A percentile compares a stretch with the other conserved stretches of the same genome.
Conservation (phyloP, 2,329 filamentous ascomycete genomes). For the Ramularia endophylla region DNA sequence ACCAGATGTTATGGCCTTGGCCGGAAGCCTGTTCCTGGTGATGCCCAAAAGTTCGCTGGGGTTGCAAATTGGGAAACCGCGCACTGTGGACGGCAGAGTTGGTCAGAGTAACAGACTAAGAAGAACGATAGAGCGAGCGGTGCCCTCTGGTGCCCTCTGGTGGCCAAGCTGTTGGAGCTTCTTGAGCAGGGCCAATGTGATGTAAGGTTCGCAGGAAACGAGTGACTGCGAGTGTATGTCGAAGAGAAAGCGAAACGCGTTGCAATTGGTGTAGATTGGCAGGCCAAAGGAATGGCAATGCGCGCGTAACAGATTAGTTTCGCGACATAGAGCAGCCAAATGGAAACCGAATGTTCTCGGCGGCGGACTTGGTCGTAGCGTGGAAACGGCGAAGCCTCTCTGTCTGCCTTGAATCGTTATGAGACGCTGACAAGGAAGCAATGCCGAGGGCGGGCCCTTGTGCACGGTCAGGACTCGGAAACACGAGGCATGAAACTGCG, state of each 20-base stretch:
- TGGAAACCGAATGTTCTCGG: constrained; percentile 14
- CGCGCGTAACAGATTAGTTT: constrained; percentile 18
- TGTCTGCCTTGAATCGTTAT: constrained; percentile 14
- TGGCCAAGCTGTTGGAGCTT: constrained; percentile 1
- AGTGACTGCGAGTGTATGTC: constrained; percentile 14
- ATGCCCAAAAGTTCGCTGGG: constrained; percentile 17
- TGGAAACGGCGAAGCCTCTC: constrained; percentile 15
- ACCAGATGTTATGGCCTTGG: constrained; percentile 7
- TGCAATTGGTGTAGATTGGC: constrained; percentile 10
- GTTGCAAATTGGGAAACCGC: constrained; percentile 9
- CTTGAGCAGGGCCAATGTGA: constrained; percentile 5
- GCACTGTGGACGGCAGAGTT: background rate
- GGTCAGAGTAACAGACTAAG: constrained; percentile 1
- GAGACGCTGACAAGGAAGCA: constrained; percentile 18
- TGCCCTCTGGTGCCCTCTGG: constrained; percentile 3
- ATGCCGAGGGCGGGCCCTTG: constrained; percentile 19
- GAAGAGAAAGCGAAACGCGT: constrained; percentile 22
- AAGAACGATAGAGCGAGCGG: constrained; percentile 1
- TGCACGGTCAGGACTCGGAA: constrained; percentile 22
- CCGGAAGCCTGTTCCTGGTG: constrained; percentile 17
- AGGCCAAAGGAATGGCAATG: constrained; percentile 17
- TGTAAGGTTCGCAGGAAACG: constrained; percentile 7
- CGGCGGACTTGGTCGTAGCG: constrained; percentile 16
- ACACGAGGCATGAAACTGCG: constrained; percentile 23
- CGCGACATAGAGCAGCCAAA: constrained; percentile 17